Percentiles rank a stretch among this genome's conserved stretches.
These are phyloP conservation scores for Alternaria ethzedia DNA, from an alignment of 2,329 filamentous ascomycete species.

Conservation along the genomic window DNA sequence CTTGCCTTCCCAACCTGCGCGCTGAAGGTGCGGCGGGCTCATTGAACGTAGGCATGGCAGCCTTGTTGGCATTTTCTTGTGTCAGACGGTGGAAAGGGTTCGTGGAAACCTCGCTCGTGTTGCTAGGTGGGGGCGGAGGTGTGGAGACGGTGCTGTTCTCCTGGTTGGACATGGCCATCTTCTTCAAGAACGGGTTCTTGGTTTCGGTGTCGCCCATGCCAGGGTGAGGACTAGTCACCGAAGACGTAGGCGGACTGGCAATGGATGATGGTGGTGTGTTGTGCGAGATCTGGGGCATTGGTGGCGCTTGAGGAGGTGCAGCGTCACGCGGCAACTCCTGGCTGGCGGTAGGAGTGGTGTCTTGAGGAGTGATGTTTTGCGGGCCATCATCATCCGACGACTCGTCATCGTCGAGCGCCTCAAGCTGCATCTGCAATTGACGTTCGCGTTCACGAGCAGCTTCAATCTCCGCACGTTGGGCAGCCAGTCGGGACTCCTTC, in stretches of 20 bases:
- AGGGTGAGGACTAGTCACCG: constrained; percentile 55
- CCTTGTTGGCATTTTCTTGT: constrained; percentile 63
- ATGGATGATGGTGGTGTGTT: constrained; percentile 57
- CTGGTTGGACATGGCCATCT: constrained; percentile 74
- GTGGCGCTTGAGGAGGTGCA: constrained; percentile 56
- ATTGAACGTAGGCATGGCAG: constrained; percentile 48
- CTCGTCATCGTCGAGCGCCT: constrained; percentile 73
- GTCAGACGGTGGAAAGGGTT: constrained; percentile 95
- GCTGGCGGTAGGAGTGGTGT: constrained; percentile 65
- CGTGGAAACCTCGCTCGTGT: constrained; percentile 65
- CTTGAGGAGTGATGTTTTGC: constrained; percentile 69
- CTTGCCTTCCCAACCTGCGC: constrained; percentile 63
- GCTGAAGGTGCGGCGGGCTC: constrained; percentile 57
- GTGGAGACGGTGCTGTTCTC: constrained; percentile 53
- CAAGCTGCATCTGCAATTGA: constrained; percentile 86
- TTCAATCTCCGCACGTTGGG: constrained; percentile 89
- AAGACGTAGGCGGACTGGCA: constrained; percentile 56
- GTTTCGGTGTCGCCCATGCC: constrained; percentile 74
- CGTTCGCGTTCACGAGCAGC: constrained; percentile 87
- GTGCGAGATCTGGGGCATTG: constrained; percentile 45
- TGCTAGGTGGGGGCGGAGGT: constrained; percentile 49
- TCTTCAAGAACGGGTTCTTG: constrained; percentile 94
- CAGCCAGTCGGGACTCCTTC: constrained; percentile 82
- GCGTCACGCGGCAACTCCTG: constrained; percentile 57
- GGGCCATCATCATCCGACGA: constrained; percentile 78